Evolutionary conservation across 495 filamentous ascomycete species (phyloP), one percentile per base, ranked within the genome.

Genomic region (Penicillium steckii): DNA sequence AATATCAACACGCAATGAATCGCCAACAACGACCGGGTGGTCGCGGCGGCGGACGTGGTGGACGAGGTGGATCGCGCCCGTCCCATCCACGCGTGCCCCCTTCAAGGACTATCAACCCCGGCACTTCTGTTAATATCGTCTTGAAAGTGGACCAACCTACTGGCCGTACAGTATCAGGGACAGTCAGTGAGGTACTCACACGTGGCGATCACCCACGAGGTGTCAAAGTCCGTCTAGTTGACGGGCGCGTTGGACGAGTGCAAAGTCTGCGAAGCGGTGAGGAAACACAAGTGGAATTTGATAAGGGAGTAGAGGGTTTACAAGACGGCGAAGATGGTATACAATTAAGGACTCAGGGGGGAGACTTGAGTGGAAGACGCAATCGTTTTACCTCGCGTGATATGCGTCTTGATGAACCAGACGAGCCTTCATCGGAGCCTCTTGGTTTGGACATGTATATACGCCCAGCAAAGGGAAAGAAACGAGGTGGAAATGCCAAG

Each of bases 91-190:
- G 33, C 25, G 50, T 59, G 17, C 64, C 56, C 22, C 59, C 58
- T 13, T 59, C 51, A 30, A 53, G 15, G 46, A 46, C 58, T 8
- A 56, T 67, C 24, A 42, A 50, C 38, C 61, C 55, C 12, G 86
- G 86, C 38, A 77, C 83, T 4, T 30, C 41, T 13, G 87, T 90
- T 48, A 84, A 83, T 48, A 87, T 91, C 21, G 71, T 89, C 3
- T 75, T 88, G 23, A 91, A 91, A 59, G 73, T 65, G 10, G 87
- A 91, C 60, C 87, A 91, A 59, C 78, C 75, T 0, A 89, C 86
- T 2, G 87, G 86, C 9, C 79, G 78, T 32, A 80, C 86, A 56
- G 85, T 88, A 2, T 68, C 71, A 40, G 87, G 87, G 8, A 66
- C 69, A 0, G 79, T 90, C 3, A 68, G 68, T 25, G 79, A 86